Base-by-base conservation (phyloP, 1,284 basidiomycete species). In the Grifola frondosa region DNA sequence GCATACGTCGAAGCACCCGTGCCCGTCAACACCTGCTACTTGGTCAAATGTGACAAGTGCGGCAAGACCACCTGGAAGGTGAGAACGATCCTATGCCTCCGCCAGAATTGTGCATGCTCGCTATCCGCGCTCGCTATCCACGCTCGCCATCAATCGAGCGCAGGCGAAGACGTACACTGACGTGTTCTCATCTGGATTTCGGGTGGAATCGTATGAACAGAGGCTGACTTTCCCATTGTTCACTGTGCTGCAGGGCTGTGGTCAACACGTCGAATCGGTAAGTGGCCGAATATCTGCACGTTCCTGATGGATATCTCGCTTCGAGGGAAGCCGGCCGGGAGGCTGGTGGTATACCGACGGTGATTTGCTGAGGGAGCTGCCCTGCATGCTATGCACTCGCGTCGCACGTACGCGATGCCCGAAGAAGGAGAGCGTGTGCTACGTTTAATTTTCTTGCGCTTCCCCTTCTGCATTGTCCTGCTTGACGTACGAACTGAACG, bases 21-120 rank as follows among this genome's bases (percentile, higher is more conserved):
- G 46, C 80, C 75, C 40, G 73, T 73, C 49, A 67, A 84, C 60
- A 50, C 63, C 40, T 88, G 85, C 67, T 76, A 64, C 59, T 56
- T 64, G 44, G 79, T 81, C 42, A 73, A 73, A 50, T 88, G 85
- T 66, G 65, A 63, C 42, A 71, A 64, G 44, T 88, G 85, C 63
- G 74, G 74, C 37, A 88, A 88, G 72, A 80, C 69, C 19, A 87
- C 81, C n/a, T 89, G 85, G 85, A 72, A 63, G 69, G 87, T 88
- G 60, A 58, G 77, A n/a, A n/a, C n/a, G n/a, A n/a, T n/a, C n/a
- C n/a, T n/a, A n/a, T n/a, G n/a, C n/a, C n/a, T n/a, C n/a, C n/a
- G n/a, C n/a, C n/a, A n/a, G n/a, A n/a, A n/a, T n/a, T n/a, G n/a
- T n/a, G n/a, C n/a, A n/a, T n/a, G n/a, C n/a, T n/a, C n/a, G n/a